A percentile compares a stretch with the other conserved stretches of the same genome.
These are phyloP conservation scores for Vaccinium macrocarpon DNA, from an alignment of 148 eudicot species.

Conservation along the genomic window DNA sequence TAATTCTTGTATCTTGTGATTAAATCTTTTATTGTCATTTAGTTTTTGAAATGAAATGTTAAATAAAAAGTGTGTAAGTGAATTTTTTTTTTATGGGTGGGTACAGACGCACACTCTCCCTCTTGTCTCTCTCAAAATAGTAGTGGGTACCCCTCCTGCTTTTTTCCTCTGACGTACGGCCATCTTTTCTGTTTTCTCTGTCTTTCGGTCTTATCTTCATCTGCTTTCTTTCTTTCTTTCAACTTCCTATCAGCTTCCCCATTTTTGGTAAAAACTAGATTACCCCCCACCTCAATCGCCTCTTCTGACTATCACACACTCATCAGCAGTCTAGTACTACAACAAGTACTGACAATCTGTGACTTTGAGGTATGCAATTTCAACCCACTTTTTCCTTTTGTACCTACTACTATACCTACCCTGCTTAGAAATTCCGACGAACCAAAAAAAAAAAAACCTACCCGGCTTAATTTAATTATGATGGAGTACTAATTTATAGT, in stretches of 20 bases:
- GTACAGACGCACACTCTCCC: neutral
- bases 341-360: neutral
- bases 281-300: neutral
- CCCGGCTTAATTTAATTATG: neutral
- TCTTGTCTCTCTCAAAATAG: neutral
- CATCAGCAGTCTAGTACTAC: neutral
- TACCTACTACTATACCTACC: neutral
- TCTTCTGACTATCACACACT: neutral
- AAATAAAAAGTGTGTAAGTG: too few species aligned
- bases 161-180: slow-evolving; percentile 5
- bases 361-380: neutral
- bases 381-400: neutral
- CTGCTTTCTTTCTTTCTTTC: neutral
- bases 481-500: neutral
- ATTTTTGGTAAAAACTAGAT: neutral
- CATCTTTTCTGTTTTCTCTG: neutral
- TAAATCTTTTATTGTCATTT: too few species aligned
- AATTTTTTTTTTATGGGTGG: too few species aligned
- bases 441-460: too few species aligned
- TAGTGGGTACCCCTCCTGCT: neutral
- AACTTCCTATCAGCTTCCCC: neutral
- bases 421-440: too few species aligned
- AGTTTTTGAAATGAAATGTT: too few species aligned
- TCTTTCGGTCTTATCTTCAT: neutral
- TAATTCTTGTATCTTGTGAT: too few species aligned